These are phyloP conservation scores for Actinomucor elegans DNA, from an alignment of 371 early-diverging fungal species.

Conservation along the genomic window DNA sequence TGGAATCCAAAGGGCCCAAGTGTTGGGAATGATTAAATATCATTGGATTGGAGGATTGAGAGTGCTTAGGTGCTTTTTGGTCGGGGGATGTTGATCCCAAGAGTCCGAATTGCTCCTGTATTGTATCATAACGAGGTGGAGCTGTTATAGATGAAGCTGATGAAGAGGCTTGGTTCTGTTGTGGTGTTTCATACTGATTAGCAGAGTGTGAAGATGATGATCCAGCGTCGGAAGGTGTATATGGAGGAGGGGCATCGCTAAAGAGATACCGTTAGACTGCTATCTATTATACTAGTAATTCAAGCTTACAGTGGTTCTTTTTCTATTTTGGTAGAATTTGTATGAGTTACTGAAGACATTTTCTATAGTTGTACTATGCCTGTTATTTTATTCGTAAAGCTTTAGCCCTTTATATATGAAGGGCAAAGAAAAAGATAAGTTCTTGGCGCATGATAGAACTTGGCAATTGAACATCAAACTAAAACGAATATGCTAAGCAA, in stretches of 20 bases:
- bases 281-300: too few relatives aligned
- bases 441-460: slow-evolving; percentile 6
- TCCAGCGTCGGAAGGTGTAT: not conserved
- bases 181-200: not conserved
- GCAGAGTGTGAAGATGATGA: not conserved
- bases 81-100: not conserved
- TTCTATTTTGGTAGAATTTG: not conserved
- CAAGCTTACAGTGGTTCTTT: slow-evolving; percentile 6
- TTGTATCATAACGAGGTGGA: not conserved
- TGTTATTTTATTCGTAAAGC: not conserved
- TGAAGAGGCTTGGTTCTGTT: not conserved
- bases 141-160: not conserved
- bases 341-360: not conserved
- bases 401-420: not conserved
- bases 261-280: not conserved
- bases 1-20: not conserved
- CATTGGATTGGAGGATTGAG: not conserved
- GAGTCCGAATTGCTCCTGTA: not conserved
- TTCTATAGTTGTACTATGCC: not conserved
- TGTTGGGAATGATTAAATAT: not conserved
- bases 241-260: slow-evolving; percentile 21
- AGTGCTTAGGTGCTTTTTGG: not conserved
- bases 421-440: not conserved
- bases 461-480: not conserved
- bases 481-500: too few relatives aligned